Evolutionary conservation across 257 asterid genomes (phyloP), one percentile per base, ranked within the genome.

Genomic region (Fraxinus anomala): DNA sequence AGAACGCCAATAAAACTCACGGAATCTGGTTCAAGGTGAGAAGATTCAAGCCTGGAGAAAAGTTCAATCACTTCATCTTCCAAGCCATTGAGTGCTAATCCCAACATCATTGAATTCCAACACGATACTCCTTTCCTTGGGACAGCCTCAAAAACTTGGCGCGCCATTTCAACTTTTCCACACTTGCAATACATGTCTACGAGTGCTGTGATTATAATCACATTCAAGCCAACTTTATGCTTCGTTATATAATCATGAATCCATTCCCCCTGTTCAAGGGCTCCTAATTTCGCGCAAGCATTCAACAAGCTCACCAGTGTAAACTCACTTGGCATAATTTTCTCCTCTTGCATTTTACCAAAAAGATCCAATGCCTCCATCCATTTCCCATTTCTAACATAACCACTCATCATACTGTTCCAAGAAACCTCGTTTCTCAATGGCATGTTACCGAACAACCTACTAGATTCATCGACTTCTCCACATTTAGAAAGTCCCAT

Each of bases 81-180:
- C 13, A 42, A 42, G 49, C 49, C 49, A 42, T 42, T 42, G 16
- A 42, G 49, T 11, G 49, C 49, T 42, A 42, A 42, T 42, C 97
- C 96, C 17, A 85, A 71, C 75, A 93, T 83, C 98, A 93, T 87
- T 0, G 98, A 85, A 67, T 91, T 91, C 98, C 98, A 93, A 61
- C 90, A 80, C 0, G 93, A 85, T 6, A 93, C 73, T 47, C 89
- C 93, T 75, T 82, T 90, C 23, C 68, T 42, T 1, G 82, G 74
- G 36, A 80, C 21, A 0, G 78, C 68, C 42, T 84, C 74, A 59
- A 91, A 91, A 23, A 87, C 82, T 26, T 73, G 71, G 16, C 79
- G 76, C 0, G 89, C 96, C 74, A 47, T 68, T 6, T 86, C 81
- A 65, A 90, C 4, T 33, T 82, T 70, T 6, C 89, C 97, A 34